These are phyloP conservation scores for Boletus speciosus DNA, from an alignment of 768 basidiomycete species.

Conservation along the genomic window DNA sequence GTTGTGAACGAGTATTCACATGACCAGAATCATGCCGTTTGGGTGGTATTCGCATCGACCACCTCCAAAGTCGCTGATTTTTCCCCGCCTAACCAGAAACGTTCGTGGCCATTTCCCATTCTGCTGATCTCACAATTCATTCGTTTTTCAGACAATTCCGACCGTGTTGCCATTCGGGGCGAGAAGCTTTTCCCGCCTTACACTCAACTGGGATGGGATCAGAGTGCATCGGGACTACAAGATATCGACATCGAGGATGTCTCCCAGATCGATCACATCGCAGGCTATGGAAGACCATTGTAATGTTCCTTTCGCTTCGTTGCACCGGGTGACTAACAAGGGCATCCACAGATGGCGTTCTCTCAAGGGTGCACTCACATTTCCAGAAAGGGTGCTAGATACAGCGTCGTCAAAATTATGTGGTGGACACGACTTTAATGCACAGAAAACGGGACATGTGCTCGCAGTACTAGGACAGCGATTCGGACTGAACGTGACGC, in stretches of 20 bases:
- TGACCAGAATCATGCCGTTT: background rate
- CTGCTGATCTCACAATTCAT: background rate
- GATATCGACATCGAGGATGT: background rate
- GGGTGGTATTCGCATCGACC: constrained; percentile 18
- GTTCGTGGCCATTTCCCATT: background rate
- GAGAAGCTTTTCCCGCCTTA: constrained; percentile 3
- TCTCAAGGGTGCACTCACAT: too few species aligned
- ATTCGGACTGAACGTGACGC: too few species aligned
- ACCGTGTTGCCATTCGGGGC: background rate
- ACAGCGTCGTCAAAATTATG: too few species aligned
- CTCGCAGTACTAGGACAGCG: too few species aligned
- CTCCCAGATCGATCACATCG: background rate
- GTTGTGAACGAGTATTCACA: constrained; percentile 8
- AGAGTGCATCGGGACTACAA: background rate
- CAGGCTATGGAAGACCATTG: background rate
- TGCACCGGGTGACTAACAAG: background rate
- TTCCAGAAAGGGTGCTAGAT: too few species aligned
- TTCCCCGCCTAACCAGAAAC: background rate
- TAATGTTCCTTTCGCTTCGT: background rate
- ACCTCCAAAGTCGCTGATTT: constrained; percentile 10
- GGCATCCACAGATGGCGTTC: background rate
- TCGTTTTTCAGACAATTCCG: constrained; percentile 7
- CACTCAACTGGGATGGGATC: constrained; percentile 19
- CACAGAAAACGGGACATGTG: too few species aligned
- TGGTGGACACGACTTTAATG: too few species aligned